Base-by-base conservation (phyloP, 257 asterid genomes). In the Lithospermum erythrorhizon region DNA sequence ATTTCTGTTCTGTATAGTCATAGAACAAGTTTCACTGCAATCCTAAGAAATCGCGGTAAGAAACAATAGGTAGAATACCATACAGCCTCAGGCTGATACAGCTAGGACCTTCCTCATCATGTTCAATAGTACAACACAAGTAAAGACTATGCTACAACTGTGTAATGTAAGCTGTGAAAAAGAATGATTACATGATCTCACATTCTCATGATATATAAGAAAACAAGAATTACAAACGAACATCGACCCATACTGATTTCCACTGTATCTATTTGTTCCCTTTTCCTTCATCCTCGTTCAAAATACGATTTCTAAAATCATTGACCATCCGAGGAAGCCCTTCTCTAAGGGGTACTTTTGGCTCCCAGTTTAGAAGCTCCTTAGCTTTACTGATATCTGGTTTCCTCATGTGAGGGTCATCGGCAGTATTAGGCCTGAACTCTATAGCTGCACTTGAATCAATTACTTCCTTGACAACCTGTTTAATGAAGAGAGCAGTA, bases 321-420 rank as follows among this genome's bases (percentile, higher is more conserved):
- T 85, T 69, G 21, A 90, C 97, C 97, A 90, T 90, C 96, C 82
- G 79, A 0, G 96, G 97, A 2, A 90, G 83, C 65, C 97, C 97
- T 53, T 87, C 81, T 2, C 83, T 86, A 8, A 90, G 87, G 8
- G 97, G 55, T 16, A 90, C 78, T 71, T 90, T 90, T 14, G 97
- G 97, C 76, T 90, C 95, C 97, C 97, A 90, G 1, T 96, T 96
- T 3, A 90, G 86, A 56, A 72, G 68, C 17, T 90, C 95, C 69
- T 87, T 90, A 2, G 97, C 97, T 81, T 74, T 90, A 35, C 89
- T 51, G 66, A 90, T 90, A 60, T 90, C 97, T 0, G 97, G 97
- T 68, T 90, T 87, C 58, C 97, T 85, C 89, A 83, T 90, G 91
- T 90, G 97, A 0, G 97, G 97, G 49, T 90, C 97, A 59, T 90